Evolutionary conservation across 371 early-diverging fungal species (phyloP), one percentile per base, ranked within the genome.

Genomic region (Apophysomyces ossiformis): DNA sequence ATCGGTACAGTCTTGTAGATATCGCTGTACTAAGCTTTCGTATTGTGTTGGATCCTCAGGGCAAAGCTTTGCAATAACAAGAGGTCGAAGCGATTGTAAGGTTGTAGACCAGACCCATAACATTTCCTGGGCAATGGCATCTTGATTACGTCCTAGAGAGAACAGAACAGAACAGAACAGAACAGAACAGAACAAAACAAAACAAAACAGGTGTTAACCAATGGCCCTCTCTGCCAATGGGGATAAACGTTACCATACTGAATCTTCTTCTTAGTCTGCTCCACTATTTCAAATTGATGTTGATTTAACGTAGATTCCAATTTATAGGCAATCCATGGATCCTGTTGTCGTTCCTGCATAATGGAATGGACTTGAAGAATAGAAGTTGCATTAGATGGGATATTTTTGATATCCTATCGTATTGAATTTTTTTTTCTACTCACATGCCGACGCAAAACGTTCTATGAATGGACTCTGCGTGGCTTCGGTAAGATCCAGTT

Each of bases 401-500:
- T 56, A 18, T 9, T 21, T 6, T 21, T 0, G 21, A 50, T 21
- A 21, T 1, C 9, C 12, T 1, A 43, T 9, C 15, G 43, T 12
- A 45, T 13, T 45, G n/a, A 36, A 18, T 38, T 21, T 37, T 13
- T 26, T 26, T 26, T 26, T 26, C 32, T 16, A 64, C 69, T 60
- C 64, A 69, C 69, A 58, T 16, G 69, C 60, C 16, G 69, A 64
- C 13, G 61, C 39, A 35, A 61, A 61, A 13, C 11, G 12, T 61
- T 61, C 61, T 4, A 61, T 44, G 45, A 46, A 16, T 15, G 61
- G 61, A 43, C 44, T 38, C 4, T 61, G 38, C 16, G 38, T 26
- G 7, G 61, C 26, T 69, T 76, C 78, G 7, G 79, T 75, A 45
- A 83, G 73, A 68, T 80, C 74, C 21, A 76, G 71, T 60, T 84